Base-by-base conservation (phyloP, 768 basidiomycete genomes). In the Suillus americanus region DNA sequence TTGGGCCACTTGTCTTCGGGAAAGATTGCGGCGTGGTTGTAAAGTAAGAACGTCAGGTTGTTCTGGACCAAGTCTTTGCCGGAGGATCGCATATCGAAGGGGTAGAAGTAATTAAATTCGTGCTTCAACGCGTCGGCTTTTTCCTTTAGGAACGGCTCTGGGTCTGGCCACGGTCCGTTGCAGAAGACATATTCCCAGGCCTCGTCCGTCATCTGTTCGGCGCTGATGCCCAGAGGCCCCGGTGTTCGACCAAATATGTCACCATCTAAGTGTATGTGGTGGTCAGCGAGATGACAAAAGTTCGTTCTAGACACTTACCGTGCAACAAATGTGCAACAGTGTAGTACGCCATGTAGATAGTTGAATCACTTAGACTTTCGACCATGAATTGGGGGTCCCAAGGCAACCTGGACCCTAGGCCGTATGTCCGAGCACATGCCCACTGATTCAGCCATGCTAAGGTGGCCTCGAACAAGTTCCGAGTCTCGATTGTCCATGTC, bases 351-450 rank as follows among this genome's bases (percentile, higher is more conserved):
- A 97, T 98, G 80, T 99, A 99, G 74, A 99, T 90, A 10, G 97
- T 99, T 8, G 97, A 98, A 78, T 99, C 97, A 69, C 93, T 96
- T 74, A 99, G 78, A 68, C 93, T 95, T 78, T 99, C 97, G 53
- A 99, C 96, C 73, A 99, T 83, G 85, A 96, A 98, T 61, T 93
- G 88, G 20, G 90, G 91, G 73, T 99, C 97, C 96, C 97, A 99
- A 3, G 97, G 97, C 64, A 99, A 80, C 71, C 91, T 91, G 3
- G 96, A 95, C 23, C 97, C 97, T 70, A 99, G 82, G 62, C 97
- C 97, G 75, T 96, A 99, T 6, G 93, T 94, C 45, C 97, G 86
- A n/a, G 97, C 97, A 76, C 97, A 99, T 2, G 97, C 97, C 97
- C 97, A 99, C 77, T 99, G 86, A 72, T 95, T 95, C 79, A 99